Base-by-base conservation (phyloP, 164 flowering plant species). In the Litsea cubeba region DNA sequence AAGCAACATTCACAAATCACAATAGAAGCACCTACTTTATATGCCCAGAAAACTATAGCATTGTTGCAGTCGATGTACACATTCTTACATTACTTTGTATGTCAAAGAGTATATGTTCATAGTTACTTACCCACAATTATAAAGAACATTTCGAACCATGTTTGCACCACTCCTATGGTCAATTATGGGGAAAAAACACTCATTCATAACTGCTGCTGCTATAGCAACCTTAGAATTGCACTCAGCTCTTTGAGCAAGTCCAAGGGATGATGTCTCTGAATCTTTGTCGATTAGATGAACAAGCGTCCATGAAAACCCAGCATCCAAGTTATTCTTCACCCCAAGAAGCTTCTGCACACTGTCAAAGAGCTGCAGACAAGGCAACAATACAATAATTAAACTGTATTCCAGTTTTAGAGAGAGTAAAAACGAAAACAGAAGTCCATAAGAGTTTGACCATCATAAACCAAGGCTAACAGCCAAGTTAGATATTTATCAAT, bases 221-320 rank as follows among this genome's bases (percentile, higher is more conserved):
- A 96, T 92, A 81, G 97, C 97, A 67, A 96, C 79, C 84, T 91
- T 96, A 40, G 97, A 88, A 83, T 96, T 96, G 88, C 90, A 87
- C 79, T 92, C 98, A 74, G 90, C 89, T 71, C 84, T 87, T 65
- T 82, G 89, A 65, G 90, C 75, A 70, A 83, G 77, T 50, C 82
- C 88, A 22, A 74, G 79, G 50, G 24, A 35, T 67, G 84, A 79
- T 50, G 81, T 22, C 66, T 89, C 89, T 25, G 84, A 76, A 60
- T 81, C 88, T 58, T 81, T 66, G 79, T 87, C 90, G 58, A 84
- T 77, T 58, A 97, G 86, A 81, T 77, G 90, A 72, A 94, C 72
- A 49, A 96, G 87, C 76, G 92, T 87, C 98, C 98, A 96, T 50
- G 97, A 87, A 81, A 87, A 89, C 64, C 98, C 99, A 10, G 77